These are phyloP conservation scores for Camellia japonica DNA, from an alignment of 148 eudicot species.

Conservation along the genomic window DNA sequence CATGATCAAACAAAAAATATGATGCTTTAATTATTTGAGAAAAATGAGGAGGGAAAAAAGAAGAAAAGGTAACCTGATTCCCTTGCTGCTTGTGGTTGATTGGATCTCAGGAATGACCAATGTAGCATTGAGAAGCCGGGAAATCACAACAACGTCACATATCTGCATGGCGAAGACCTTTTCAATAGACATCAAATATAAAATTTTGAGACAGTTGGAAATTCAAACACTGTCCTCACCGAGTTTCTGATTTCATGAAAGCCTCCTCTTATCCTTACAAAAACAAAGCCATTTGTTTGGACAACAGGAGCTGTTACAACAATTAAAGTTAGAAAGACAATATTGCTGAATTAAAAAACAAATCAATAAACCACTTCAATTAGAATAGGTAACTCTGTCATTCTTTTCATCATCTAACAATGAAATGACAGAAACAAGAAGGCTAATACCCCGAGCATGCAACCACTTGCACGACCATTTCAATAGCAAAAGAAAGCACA, in stretches of 20 bases:
- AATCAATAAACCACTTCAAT: not conserved
- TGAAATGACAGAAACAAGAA: not conserved
- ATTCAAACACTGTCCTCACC: slow-evolving; percentile 43
- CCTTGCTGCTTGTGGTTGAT: slow-evolving; percentile 94
- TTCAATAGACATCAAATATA: not conserved
- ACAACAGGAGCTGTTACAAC: slow-evolving; percentile 58
- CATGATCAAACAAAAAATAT: not conserved
- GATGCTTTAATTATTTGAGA: not conserved
- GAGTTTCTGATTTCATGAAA: slow-evolving; percentile 87
- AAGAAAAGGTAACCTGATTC: slow-evolving; percentile 61
- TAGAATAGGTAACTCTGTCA: not conserved
- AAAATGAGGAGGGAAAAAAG: not conserved
- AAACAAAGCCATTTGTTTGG: slow-evolving; percentile 63
- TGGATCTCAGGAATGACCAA: slow-evolving; percentile 87
- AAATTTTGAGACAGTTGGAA: not conserved
- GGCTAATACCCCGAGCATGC: not conserved
- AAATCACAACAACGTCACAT: slow-evolving; percentile 76
- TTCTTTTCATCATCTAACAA: not conserved
- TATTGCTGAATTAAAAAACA: slow-evolving; percentile 19
- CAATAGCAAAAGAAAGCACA: not conserved
- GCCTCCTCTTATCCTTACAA: slow-evolving; percentile 85
- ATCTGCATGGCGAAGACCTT: slow-evolving; percentile 38
- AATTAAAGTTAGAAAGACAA: slow-evolving; percentile 33
- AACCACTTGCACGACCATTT: not conserved
- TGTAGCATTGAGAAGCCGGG: slow-evolving; percentile 89